phyloP scores from a whole-genome alignment of 192 early-diverging fungal species.

The Spizellomyces sp. region DNA sequence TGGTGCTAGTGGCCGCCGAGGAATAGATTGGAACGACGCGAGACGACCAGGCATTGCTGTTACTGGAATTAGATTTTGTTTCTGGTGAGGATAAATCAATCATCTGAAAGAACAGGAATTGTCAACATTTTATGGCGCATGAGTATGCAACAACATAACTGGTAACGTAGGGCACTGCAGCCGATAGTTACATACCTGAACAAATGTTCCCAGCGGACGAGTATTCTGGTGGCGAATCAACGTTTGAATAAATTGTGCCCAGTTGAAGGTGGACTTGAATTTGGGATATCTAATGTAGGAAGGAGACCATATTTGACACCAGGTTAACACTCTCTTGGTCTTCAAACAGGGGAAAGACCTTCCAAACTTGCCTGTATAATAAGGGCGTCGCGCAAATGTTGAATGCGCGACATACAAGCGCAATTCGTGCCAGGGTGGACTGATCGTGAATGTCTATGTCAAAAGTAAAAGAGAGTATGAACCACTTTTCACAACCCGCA shows the following conservation, averaged over 20 bases:
- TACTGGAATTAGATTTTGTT: neutral
- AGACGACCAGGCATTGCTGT: neutral
- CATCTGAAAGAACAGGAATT: neutral
- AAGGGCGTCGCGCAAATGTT: slow-evolving; percentile 33
- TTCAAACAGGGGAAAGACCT: neutral
- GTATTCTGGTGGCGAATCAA: slow-evolving; percentile 22
- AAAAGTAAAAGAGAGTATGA: slow-evolving; percentile 1
- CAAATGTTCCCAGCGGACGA: slow-evolving; percentile 22
- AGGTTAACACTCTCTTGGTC: neutral
- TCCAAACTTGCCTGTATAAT: slow-evolving; percentile 18
- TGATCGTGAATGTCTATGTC: slow-evolving; percentile 24
- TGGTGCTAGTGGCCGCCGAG: neutral
- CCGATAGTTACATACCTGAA: slow-evolving; percentile 14
- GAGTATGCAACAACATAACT: neutral
- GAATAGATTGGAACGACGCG: neutral
- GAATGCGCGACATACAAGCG: slow-evolving; percentile 27
- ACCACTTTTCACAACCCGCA: neutral
- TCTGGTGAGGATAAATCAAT: neutral
- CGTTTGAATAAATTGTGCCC: slow-evolving; percentile 31
- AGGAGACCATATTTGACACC: neutral
- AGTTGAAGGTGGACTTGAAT: slow-evolving; percentile 28
- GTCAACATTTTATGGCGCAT: too few species aligned
- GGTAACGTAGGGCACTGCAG: neutral
- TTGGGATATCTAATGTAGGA: slow-evolving; percentile 6
- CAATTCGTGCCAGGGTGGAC: slow-evolving; percentile 7